Conservation (phyloP, 2,329 filamentous ascomycete species). For the Amylocarpus encephaloides region DNA sequence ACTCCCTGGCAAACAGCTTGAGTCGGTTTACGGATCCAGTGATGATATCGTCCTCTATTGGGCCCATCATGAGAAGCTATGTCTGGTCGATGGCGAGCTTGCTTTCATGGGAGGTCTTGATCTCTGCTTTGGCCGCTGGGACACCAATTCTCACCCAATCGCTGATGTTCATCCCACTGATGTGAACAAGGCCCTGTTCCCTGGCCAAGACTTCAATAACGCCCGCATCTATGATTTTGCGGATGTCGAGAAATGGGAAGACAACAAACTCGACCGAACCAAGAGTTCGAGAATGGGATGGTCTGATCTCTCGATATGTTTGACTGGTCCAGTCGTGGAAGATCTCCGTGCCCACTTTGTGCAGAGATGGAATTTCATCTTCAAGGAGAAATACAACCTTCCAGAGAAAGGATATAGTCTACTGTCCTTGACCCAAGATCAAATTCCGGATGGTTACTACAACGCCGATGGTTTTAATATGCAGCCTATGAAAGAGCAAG, state of each 20-base stretch:
- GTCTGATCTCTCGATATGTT: slow-evolving; percentile 76
- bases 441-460: slow-evolving; percentile 26
- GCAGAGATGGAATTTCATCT: slow-evolving; percentile 91
- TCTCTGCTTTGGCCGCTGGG: slow-evolving; percentile 81
- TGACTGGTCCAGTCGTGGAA: slow-evolving; percentile 68
- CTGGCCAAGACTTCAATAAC: slow-evolving; percentile 91
- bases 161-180: slow-evolving; percentile 69
- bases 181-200: slow-evolving; percentile 70
- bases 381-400: slow-evolving; percentile 65
- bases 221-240: slow-evolving; percentile 76
- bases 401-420: slow-evolving; percentile 40
- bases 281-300: slow-evolving; percentile 84
- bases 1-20: slow-evolving; percentile 65
- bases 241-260: slow-evolving; percentile 67
- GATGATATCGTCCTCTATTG: slow-evolving; percentile 82
- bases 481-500: slow-evolving; percentile 2
- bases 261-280: slow-evolving; percentile 79
- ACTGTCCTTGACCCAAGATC: slow-evolving; percentile 14
- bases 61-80: slow-evolving; percentile 91
- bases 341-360: slow-evolving; percentile 74
- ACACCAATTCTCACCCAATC: slow-evolving; percentile 81
- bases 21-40: slow-evolving; percentile 73
- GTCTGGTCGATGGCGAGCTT: slow-evolving; percentile 68
- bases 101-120: slow-evolving; percentile 92
- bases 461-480: slow-evolving; percentile 19